These are phyloP conservation scores for Exserohilum rostratum DNA, from an alignment of 2,329 filamentous ascomycete species.

Conservation along the genomic window DNA sequence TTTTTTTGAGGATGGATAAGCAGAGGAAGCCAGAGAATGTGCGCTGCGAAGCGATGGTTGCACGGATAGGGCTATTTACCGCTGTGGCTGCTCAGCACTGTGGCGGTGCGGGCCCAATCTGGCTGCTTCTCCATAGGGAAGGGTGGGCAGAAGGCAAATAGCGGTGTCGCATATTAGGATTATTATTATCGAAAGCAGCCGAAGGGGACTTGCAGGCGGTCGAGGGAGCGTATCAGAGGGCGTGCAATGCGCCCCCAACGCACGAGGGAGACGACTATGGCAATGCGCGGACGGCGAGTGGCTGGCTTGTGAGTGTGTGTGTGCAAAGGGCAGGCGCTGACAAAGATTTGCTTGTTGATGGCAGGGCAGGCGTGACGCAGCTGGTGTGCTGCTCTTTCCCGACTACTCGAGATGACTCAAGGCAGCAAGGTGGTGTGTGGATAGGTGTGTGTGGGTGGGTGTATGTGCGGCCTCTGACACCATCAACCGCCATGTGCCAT, in stretches of 20 bases:
- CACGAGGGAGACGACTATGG: not conserved
- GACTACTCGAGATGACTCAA: no score
- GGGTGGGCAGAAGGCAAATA: not conserved
- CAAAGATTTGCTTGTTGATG: not conserved
- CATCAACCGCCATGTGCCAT: not conserved
- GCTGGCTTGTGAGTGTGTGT: no score
- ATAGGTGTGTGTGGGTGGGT: no score
- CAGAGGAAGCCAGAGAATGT: no score
- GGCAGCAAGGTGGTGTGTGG: slow-evolving; percentile 36
- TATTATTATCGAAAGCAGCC: no score
- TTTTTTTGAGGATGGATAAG: not conserved
- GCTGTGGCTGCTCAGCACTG: slow-evolving; percentile 30
- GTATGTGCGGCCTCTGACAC: no score
- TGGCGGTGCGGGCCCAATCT: slow-evolving; percentile 23
- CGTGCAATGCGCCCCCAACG: slow-evolving; percentile 7
- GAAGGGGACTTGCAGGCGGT: no score
- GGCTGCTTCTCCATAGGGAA: not conserved
- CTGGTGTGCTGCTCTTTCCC: slow-evolving; percentile 15
- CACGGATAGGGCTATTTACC: slow-evolving; percentile 26
- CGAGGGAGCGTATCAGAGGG: not conserved
- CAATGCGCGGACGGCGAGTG: slow-evolving; percentile 10
- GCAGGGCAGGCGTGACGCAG: slow-evolving; percentile 6
- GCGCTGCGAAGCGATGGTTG: slow-evolving; percentile 2
- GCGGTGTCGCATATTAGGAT: slow-evolving; percentile 19
- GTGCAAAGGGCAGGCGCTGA: no score